Evolutionary conservation across 306 rosid species (phyloP).

Genomic region (Cicer cuneatum): DNA sequence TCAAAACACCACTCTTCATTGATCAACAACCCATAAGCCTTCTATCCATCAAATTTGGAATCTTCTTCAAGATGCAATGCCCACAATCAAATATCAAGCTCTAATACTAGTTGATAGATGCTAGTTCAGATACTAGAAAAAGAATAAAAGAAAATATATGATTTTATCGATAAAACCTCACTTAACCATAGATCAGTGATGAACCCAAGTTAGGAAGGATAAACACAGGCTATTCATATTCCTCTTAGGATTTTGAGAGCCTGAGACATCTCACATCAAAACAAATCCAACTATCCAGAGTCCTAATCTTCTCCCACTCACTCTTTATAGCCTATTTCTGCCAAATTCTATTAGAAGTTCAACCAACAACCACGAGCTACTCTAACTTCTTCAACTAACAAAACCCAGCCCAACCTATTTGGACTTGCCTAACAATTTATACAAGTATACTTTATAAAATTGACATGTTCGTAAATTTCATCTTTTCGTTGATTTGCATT

Average conservation of each 20-base stretch:
- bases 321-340: not conserved
- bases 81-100: constrained; percentile 13
- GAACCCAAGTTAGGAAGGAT: not conserved
- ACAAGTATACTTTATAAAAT: constrained; percentile 24
- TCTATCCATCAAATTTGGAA: constrained; percentile 11
- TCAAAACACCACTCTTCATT: constrained; percentile 4
- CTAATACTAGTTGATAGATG: constrained; percentile 7
- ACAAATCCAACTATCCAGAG: constrained; percentile 15
- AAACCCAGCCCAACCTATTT: constrained; percentile 12
- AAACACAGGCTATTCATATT: not conserved
- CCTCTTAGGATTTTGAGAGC: not conserved
- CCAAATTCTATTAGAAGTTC: constrained; percentile 5
- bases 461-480: constrained; percentile 18
- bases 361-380: not conserved
- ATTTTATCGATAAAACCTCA: constrained; percentile 11
- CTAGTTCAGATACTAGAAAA: not conserved
- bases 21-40: not conserved
- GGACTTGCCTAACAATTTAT: not conserved
- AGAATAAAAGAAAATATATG: not conserved
- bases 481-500: not conserved
- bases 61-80: constrained; percentile 19
- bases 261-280: constrained; percentile 7
- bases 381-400: not conserved
- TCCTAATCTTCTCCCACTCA: not conserved
- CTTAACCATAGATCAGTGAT: constrained; percentile 1